These are phyloP conservation scores for Flaveria linearis DNA, from an alignment of 129 eudicot species.

Conservation along the genomic window DNA sequence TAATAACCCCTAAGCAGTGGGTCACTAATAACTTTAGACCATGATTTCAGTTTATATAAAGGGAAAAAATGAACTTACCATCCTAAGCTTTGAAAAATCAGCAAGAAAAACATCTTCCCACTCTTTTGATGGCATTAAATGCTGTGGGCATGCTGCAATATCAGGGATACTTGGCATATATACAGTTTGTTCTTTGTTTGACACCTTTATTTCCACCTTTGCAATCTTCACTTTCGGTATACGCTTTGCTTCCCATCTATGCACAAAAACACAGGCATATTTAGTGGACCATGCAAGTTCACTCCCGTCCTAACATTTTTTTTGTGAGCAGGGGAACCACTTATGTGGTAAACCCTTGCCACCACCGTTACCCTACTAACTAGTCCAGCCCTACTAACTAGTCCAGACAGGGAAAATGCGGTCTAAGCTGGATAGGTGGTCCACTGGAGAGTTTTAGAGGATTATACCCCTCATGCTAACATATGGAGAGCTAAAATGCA, in stretches of 20 bases:
- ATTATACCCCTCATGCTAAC: too few species aligned
- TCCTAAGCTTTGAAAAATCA: conserved; percentile 84
- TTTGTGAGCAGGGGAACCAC: too few species aligned
- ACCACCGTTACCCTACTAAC: too few species aligned
- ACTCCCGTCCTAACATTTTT: neutral
- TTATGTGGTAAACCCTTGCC: too few species aligned
- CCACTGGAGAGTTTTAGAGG: too few species aligned
- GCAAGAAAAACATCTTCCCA: conserved; percentile 84
- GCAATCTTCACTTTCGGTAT: conserved; percentile 76
- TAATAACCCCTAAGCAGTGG: neutral
- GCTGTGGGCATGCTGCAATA: conserved; percentile 68
- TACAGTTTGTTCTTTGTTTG: conserved; percentile 68
- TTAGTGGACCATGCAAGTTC: neutral
- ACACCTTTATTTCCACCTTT: conserved; percentile 51
- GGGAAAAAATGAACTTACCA: conserved; percentile 41
- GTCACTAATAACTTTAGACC: conserved; percentile 2
- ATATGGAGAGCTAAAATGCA: neutral
- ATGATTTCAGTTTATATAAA: neutral
- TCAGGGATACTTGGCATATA: conserved; percentile 95
- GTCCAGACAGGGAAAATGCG: too few species aligned
- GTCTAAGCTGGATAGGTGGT: too few species aligned
- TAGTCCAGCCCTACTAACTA: too few species aligned
- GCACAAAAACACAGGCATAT: conserved; percentile 16
- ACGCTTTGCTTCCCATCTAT: conserved; percentile 81
- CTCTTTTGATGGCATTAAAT: conserved; percentile 70